Base-by-base conservation (phyloP, 2,329 filamentous ascomycete species). In the Curvularia sp. region DNA sequence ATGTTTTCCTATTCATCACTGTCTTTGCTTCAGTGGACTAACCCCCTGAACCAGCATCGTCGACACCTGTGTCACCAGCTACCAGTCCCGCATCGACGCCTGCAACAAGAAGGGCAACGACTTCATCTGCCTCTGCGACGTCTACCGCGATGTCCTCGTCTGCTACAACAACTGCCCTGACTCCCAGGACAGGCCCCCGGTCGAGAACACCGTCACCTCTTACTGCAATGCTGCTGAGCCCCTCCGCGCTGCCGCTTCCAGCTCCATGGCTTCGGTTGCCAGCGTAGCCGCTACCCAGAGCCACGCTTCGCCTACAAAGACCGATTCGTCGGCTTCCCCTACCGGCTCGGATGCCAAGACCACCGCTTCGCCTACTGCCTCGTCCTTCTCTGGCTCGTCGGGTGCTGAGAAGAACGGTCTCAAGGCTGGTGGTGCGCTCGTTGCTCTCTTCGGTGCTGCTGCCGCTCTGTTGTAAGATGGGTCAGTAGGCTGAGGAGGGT, bases 161-260 rank as follows among this genome's bases (percentile, higher is more conserved):
- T 89, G 87, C 83, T 88, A 87, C 79, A 84, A 84, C 80, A 86
- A 87, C 80, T 89, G 87, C 78, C 85, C 86, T 52, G 74, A 78
- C 63, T 80, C 83, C 67, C 61, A 77, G 15, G 75, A 71, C 46
- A 67, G 60, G 58, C 50, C 66, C 5, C 67, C 74, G 0, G 72
- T 75, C 42, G 55, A 77, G 66, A 75, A 74, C 65, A 68, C 73
- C 61, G 74, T 76, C 18, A 74, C 69, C 3, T 64, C 66, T 38
- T 78, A 62, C 72, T 83, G 81, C 66, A 70, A 72, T 50, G 80
- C 80, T 30, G 80, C 79, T 9, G 72, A 72, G 22, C 77, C 79
- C 20, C 65, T 71, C 13, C 67, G 67, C 53, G 61, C 66, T 9
- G 63, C 69, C 6, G 60, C 64, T 24, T 65, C 62, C 10, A 59